phyloP scores from a whole-genome alignment of 306 rosid species.

The Mimosa pudica region DNA sequence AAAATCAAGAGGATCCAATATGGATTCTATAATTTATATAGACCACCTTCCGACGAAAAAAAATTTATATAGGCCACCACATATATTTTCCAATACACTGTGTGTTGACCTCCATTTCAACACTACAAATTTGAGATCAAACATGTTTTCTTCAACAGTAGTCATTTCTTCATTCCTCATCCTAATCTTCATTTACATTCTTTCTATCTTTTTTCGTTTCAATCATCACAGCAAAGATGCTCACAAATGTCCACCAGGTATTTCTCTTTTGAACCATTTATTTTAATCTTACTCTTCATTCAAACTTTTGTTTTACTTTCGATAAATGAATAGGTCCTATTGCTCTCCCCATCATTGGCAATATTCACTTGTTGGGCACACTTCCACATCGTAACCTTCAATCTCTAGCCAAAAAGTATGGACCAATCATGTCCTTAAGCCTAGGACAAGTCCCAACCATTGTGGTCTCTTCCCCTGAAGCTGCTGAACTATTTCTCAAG shows the following conservation, averaged over 20 bases:
- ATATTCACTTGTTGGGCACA: background rate
- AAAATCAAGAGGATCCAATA: background rate
- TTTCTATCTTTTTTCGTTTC: background rate
- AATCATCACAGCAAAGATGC: constrained; percentile 9
- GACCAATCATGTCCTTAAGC: constrained; percentile 50
- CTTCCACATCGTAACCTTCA: constrained; percentile 38
- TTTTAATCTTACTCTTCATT: too few relatives aligned
- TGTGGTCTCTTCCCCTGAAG: constrained; percentile 42
- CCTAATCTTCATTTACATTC: constrained; percentile 21
- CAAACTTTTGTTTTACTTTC: too few relatives aligned
- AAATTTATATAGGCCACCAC: background rate
- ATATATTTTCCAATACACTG: too few relatives aligned
- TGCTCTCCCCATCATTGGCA: background rate
- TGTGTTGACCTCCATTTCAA: background rate
- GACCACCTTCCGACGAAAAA: too few relatives aligned
- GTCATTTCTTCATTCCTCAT: constrained; percentile 21
- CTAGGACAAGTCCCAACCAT: constrained; percentile 42
- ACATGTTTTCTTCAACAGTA: constrained; percentile 20
- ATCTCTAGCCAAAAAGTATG: constrained; percentile 42
- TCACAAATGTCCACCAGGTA: constrained; percentile 42
- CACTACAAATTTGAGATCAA: background rate
- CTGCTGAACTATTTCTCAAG: constrained; percentile 58
- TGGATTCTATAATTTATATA: too few relatives aligned
- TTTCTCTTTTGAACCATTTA: too few relatives aligned
- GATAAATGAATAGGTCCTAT: background rate